Percentiles rank a stretch among this genome's conserved stretches.
These are phyloP conservation scores for Dittrichia graveolens DNA, from an alignment of 129 eudicot genomes.

Conservation along the genomic window DNA sequence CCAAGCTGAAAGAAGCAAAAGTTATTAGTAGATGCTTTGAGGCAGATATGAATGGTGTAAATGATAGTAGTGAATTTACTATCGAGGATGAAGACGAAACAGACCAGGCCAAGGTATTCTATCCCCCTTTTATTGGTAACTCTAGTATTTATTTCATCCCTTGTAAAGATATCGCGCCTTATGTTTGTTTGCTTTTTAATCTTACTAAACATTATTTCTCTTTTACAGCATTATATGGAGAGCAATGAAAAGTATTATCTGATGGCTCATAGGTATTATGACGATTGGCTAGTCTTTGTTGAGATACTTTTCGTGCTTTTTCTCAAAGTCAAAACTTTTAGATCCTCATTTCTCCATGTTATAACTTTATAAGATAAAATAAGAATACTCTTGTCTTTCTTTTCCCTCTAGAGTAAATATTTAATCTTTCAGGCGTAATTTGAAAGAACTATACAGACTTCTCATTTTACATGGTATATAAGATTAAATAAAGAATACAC, in stretches of 20 bases:
- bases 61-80: slow-evolving; percentile 58
- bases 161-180: slow-evolving; percentile 1
- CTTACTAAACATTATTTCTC: slow-evolving; percentile 15
- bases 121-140: not conserved
- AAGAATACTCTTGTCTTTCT: too few species aligned
- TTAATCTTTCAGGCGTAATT: too few species aligned
- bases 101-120: slow-evolving; percentile 90
- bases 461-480: not conserved
- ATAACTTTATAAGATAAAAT: not conserved
- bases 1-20: slow-evolving; percentile 88
- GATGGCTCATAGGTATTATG: slow-evolving; percentile 92
- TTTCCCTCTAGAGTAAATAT: too few species aligned
- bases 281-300: slow-evolving; percentile 13
- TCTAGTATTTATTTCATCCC: not conserved
- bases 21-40: slow-evolving; percentile 61
- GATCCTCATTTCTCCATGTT: not conserved
- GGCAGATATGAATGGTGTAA: slow-evolving; percentile 55
- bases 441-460: too few species aligned
- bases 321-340: not conserved
- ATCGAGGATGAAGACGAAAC: slow-evolving; percentile 85
- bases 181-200: slow-evolving; percentile 14
- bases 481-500: slow-evolving; percentile 3
- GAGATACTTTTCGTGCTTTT: not conserved
- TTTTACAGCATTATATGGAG: slow-evolving; percentile 91
- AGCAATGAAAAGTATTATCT: slow-evolving; percentile 96